Percentiles rank a stretch among this genome's conserved stretches.
Conservation (phyloP, 1,139 yeast species). For the Blastobotrys illinoisensis region DNA sequence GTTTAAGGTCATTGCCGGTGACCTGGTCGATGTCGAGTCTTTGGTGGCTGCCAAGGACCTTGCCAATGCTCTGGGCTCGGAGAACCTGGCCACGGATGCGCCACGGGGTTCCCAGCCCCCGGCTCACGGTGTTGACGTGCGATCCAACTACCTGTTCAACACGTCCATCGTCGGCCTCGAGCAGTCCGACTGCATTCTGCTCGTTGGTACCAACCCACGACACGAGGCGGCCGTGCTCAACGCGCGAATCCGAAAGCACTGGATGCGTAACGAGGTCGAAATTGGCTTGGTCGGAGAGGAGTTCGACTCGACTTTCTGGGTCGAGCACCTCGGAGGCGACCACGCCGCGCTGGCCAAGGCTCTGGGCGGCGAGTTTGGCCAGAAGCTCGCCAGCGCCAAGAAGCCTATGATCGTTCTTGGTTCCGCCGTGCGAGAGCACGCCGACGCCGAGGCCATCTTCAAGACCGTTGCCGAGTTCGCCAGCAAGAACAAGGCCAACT, state of each 20-base stretch:
- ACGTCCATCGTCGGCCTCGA: slow-evolving; percentile 76
- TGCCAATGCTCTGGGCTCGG: slow-evolving; percentile 71
- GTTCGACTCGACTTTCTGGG: slow-evolving; percentile 71
- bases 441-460: slow-evolving; percentile 60
- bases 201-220: slow-evolving; percentile 84
- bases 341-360: slow-evolving; percentile 56
- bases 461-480: slow-evolving; percentile 61
- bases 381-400: slow-evolving; percentile 60
- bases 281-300: slow-evolving; percentile 69
- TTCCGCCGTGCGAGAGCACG: slow-evolving; percentile 68
- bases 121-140: slow-evolving; percentile 66
- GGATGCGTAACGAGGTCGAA: slow-evolving; percentile 63
- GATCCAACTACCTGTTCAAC: slow-evolving; percentile 78
- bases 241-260: slow-evolving; percentile 76
- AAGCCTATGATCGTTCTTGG: slow-evolving; percentile 80
- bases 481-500: slow-evolving; percentile 47
- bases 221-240: slow-evolving; percentile 88
- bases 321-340: slow-evolving; percentile 58
- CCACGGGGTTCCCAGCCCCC: slow-evolving; percentile 51
- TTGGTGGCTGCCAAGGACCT: slow-evolving; percentile 79
- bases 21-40: slow-evolving; percentile 76
- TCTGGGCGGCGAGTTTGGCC: slow-evolving; percentile 63
- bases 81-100: slow-evolving; percentile 71
- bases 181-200: slow-evolving; percentile 72
- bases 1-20: slow-evolving; percentile 78